phyloP scores from a whole-genome alignment of 164 flowering plant genomes.

The Magnolia changhungtana region DNA sequence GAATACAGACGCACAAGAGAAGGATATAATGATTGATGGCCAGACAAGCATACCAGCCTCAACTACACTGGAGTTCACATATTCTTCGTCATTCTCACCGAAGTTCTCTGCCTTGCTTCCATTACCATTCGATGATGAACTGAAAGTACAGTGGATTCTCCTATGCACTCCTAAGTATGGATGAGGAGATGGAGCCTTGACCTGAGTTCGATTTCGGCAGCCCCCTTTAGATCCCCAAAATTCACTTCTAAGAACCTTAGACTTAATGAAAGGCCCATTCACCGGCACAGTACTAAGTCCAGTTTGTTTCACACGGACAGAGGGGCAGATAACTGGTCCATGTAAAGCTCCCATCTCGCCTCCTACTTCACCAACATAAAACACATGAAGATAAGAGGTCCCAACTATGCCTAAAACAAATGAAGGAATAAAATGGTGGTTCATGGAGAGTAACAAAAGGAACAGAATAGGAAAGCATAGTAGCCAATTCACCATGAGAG shows the following conservation, averaged over 20 bases:
- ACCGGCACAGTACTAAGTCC: constrained; percentile 31
- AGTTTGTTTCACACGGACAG: constrained; percentile 47
- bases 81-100: constrained; percentile 78
- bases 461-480: not conserved
- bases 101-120: constrained; percentile 90
- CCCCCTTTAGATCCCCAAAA: constrained; percentile 48
- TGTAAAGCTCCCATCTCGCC: constrained; percentile 58
- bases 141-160: constrained; percentile 49
- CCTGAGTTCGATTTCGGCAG: constrained; percentile 18
- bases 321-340: constrained; percentile 77
- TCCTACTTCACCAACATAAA: not conserved
- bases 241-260: constrained; percentile 42
- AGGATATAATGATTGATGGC: not conserved
- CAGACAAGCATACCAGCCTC: constrained; percentile 73
- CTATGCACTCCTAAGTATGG: constrained; percentile 22
- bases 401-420: not conserved
- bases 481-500: not conserved
- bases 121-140: constrained; percentile 78
- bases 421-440: not conserved
- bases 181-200: constrained; percentile 19
- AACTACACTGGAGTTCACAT: constrained; percentile 81
- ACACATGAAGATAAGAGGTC: not conserved
- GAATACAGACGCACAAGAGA: not conserved
- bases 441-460: not conserved
- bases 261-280: constrained; percentile 30